Base-by-base conservation (phyloP, 75 land plant species). In the Pinus albicaulis region DNA sequence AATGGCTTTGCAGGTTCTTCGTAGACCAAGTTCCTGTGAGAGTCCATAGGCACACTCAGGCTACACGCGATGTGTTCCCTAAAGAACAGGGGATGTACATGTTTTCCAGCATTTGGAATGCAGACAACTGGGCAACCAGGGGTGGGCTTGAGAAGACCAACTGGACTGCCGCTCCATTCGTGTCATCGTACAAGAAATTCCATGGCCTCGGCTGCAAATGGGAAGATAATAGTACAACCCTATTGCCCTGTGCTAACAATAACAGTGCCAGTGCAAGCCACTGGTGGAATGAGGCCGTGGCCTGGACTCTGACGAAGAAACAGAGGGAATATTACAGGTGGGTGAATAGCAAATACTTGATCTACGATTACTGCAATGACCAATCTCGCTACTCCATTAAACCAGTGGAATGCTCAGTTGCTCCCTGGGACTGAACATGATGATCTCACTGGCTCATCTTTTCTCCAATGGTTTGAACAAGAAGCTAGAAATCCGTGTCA, bases 101-200 rank as follows among this genome's bases (percentile, higher is more conserved):
- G 73, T 87, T 87, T 74, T 93, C 96, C 12, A 93, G 92, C 83
- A 91, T 93, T 48, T 93, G 96, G 96, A 89, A 93, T 69, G 96
- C 89, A 2, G 94, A 93, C 59, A 87, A 83, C 72, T 93, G 93
- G 95, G 95, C 95, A 13, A 93, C 95, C 38, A 80, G 95, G 31
- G 95, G 96, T 7, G 94, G 94, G 5, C 73, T 86, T 28, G 96
- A 92, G 77, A 91, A 91, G 82, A 93, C 90, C 20, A 79, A 93
- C 74, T 93, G 96, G 96, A 75, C 65, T 24, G 83, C 80, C 23
- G 87, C 94, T 3, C 96, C 96, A n/a, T 93, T 93, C 57, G 84
- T 93, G 52, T 85, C 94, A 2, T 80, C 94, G 3, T 93, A 93
- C 82, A 89, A 83, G 84, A 88, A 91, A 26, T 91, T 93, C 82